Evolutionary conservation across 2,329 filamentous ascomycete genomes (phyloP).

Genomic region (Phyllosticta ampelicida): DNA sequence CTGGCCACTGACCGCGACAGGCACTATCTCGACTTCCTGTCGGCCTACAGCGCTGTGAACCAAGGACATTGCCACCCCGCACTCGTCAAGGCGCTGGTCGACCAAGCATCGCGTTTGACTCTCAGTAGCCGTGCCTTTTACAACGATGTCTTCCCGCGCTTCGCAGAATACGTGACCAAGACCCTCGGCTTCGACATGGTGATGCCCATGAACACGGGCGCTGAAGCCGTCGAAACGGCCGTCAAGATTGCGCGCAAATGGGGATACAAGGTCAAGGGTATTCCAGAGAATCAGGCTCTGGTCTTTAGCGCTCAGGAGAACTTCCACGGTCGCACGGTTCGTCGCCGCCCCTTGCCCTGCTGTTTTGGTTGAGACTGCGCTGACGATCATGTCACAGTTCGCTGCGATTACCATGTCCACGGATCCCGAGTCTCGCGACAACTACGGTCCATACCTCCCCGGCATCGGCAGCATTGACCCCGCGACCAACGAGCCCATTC

Average conservation of each 20-base stretch:
- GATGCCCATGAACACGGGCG: conserved; percentile 94
- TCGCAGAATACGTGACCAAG: conserved; percentile 81
- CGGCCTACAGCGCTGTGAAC: conserved; percentile 95
- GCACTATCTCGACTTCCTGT: conserved; percentile 95
- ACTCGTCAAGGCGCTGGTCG: conserved; percentile 77
- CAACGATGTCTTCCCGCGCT: conserved; percentile 95
- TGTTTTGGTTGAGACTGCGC: not conserved
- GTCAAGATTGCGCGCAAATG: conserved; percentile 96
- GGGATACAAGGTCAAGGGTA: conserved; percentile 93
- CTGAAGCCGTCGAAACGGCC: conserved; percentile 90
- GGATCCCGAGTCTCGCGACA: conserved; percentile 88
- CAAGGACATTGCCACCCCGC: conserved; percentile 97
- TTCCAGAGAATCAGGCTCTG: conserved; percentile 71
- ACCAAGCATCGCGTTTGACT: conserved; percentile 82
- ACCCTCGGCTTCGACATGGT: conserved; percentile 97
- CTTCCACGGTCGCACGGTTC: conserved; percentile 90
- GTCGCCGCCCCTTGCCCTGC: conserved; percentile 23
- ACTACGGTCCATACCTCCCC: conserved; percentile 94
- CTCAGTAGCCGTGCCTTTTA: conserved; percentile 92
- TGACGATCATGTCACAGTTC: conserved; percentile 46
- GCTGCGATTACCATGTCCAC: conserved; percentile 90
- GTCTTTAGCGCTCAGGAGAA: conserved; percentile 82
- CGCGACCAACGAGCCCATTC: conserved; percentile 63
- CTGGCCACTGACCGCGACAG: conserved; percentile 1
- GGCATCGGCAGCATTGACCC: conserved; percentile 71